These are phyloP conservation scores for Penicillium sp. DNA, from an alignment of 2,329 filamentous ascomycete genomes.

Conservation along the genomic window DNA sequence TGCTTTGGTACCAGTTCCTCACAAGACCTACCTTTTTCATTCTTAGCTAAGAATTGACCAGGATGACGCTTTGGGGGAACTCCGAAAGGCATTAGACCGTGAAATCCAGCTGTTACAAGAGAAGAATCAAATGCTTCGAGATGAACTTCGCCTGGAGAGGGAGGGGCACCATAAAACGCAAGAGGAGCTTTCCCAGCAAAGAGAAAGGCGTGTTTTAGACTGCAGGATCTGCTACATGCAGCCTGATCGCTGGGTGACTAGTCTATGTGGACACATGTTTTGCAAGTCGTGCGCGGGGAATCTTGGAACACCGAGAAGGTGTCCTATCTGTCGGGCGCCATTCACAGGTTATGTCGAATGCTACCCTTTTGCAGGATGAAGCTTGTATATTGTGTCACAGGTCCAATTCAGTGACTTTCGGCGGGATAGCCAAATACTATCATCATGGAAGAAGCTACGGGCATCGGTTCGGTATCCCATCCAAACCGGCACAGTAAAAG, in stretches of 20 bases:
- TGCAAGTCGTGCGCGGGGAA: background rate
- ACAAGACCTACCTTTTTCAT: background rate
- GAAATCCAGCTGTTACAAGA: conserved; percentile 8
- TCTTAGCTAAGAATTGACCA: background rate
- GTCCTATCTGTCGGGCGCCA: background rate
- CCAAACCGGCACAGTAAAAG: background rate
- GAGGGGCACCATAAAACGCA: conserved; percentile 10
- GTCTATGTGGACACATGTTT: background rate
- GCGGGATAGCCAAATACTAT: background rate
- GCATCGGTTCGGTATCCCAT: background rate
- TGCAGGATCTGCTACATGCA: background rate
- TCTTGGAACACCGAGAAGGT: background rate
- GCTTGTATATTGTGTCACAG: background rate
- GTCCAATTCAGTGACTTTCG: background rate
- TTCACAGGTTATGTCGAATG: background rate
- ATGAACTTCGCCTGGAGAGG: conserved; percentile 13
- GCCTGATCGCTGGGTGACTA: background rate
- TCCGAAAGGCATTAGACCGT: conserved; percentile 8
- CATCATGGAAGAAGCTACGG: background rate
- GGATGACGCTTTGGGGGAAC: conserved; percentile 3
- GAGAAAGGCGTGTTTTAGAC: background rate
- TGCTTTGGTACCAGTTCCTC: background rate
- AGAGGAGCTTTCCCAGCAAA: conserved; percentile 4
- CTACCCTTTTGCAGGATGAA: background rate
- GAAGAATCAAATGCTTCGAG: conserved; percentile 10